These are phyloP conservation scores for Colletotrichum abscissum DNA, from an alignment of 2,329 filamentous ascomycete genomes.

Conservation along the genomic window DNA sequence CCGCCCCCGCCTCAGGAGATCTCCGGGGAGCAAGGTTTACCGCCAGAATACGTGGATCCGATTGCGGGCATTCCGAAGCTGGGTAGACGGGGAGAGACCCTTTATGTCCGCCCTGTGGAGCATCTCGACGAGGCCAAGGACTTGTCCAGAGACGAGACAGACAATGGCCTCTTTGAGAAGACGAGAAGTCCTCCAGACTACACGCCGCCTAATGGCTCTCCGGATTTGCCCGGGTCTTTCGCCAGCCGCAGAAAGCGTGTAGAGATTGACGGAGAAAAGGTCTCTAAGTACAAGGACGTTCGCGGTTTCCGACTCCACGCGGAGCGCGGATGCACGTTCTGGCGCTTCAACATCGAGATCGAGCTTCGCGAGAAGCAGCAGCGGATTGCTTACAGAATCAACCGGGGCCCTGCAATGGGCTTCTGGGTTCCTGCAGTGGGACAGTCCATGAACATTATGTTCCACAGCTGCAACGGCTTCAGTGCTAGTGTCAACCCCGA, in stretches of 20 bases:
- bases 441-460: slow-evolving; percentile 98
- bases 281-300: slow-evolving; percentile 85
- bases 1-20: slow-evolving; percentile 81
- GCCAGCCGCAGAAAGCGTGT: slow-evolving; percentile 63
- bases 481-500: slow-evolving; percentile 82
- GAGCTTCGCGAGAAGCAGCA: slow-evolving; percentile 83
- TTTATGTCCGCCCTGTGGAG: slow-evolving; percentile 92
- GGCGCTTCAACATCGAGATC: slow-evolving; percentile 95
- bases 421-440: slow-evolving; percentile 94
- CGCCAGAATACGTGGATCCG: slow-evolving; percentile 88
- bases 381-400: slow-evolving; percentile 95
- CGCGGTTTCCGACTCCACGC: slow-evolving; percentile 84
- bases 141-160: slow-evolving; percentile 81
- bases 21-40: slow-evolving; percentile 70
- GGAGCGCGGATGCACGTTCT: slow-evolving; percentile 92
- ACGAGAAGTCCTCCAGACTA: slow-evolving; percentile 65
- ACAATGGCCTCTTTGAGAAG: slow-evolving; percentile 84
- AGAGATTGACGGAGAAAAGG: slow-evolving; percentile 80
- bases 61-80: slow-evolving; percentile 89
- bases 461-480: slow-evolving; percentile 98
- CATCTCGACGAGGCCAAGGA: slow-evolving; percentile 83
- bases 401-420: slow-evolving; percentile 85
- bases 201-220: slow-evolving; percentile 50
- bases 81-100: slow-evolving; percentile 83
- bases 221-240: slow-evolving; percentile 65